Base-by-base conservation (phyloP, 23 red algal species). In the Agarophyton chilense region DNA sequence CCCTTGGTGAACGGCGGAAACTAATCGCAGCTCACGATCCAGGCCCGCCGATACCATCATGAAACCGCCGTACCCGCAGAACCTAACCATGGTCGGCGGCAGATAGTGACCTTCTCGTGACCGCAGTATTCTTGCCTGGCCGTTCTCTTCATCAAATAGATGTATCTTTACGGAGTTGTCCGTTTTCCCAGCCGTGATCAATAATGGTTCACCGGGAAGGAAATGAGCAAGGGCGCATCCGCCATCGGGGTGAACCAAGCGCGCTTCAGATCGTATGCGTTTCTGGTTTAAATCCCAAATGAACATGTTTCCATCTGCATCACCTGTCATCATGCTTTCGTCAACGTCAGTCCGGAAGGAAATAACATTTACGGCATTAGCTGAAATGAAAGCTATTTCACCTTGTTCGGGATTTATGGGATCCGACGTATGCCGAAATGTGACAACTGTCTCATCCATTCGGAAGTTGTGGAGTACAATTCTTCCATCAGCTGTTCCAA, bases 131-230 rank as follows among this genome's bases (percentile, higher is more conserved):
- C 97, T 77, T 19, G 88, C 75, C n/a, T 65, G 60, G 28, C 84
- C 78, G 36, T 76, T 77, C 31, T 63, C 26, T 16, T 76, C 74
- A 63, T 99, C 97, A 51, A 83, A 96, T 35, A 96, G 57, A 54
- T 94, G 90, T 19, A 99, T 77, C 91, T 99, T 99, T 44, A 99
- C 28, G n/a, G 82, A 83, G 74, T 99, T 99, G 61, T 99, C 97
- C 21, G 28, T 18, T 60, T 73, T 68, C 25, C 97, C 97, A 26
- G 81, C 65, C n/a, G 89, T 99, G 16, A 99, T 57, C 14, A 96
- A 41, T 0, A 94, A 19, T 35, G 93, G 93, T 79, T 99, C 92
- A 35, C 82, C 81, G 10, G 73, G 64, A 24, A 94, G 77, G 62
- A 91, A 99, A 50, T 60, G 65, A 24, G 88, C 75, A 49, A 91